Evolutionary conservation across 805 yeast species (phyloP).

Genomic region (Ogataea degrootiae): DNA sequence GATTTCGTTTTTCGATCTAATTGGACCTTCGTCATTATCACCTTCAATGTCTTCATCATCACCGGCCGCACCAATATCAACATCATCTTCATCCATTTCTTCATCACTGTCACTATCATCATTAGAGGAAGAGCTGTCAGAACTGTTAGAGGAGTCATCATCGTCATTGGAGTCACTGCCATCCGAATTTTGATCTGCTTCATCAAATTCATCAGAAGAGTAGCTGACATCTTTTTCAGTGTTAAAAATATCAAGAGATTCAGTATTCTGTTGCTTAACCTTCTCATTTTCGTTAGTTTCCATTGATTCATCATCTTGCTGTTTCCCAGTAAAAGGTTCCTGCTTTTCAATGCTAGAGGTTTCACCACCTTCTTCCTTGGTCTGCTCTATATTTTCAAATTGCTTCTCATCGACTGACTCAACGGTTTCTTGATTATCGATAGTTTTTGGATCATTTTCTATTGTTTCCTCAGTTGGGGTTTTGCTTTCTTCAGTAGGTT

Average conservation of each 20-base stretch:
- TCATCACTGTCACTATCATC: slow-evolving; percentile 8
- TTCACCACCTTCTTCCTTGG: background rate
- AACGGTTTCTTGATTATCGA: background rate
- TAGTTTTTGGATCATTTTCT: background rate
- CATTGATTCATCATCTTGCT: no score
- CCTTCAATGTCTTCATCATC: slow-evolving; percentile 30
- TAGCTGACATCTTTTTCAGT: slow-evolving; percentile 13
- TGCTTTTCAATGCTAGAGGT: no score
- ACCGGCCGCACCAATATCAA: slow-evolving; percentile 17
- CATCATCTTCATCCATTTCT: slow-evolving; percentile 18
- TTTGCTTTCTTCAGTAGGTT: background rate
- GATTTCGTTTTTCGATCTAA: slow-evolving; percentile 73
- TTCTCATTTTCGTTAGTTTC: background rate
- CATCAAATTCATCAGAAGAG: slow-evolving; percentile 21
- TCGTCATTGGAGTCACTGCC: slow-evolving; percentile 12
- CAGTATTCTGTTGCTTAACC: no score
- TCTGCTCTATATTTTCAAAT: background rate
- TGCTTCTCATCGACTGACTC: background rate
- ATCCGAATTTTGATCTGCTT: slow-evolving; percentile 12
- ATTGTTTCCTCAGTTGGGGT: background rate
- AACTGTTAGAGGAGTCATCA: slow-evolving; percentile 17
- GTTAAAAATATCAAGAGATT: slow-evolving; percentile 13
- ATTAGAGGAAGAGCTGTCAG: slow-evolving; percentile 9
- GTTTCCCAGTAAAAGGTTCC: no score
- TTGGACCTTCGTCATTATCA: slow-evolving; percentile 54